Conservation (phyloP, 257 asterid species). For the Avicennia marina region DNA sequence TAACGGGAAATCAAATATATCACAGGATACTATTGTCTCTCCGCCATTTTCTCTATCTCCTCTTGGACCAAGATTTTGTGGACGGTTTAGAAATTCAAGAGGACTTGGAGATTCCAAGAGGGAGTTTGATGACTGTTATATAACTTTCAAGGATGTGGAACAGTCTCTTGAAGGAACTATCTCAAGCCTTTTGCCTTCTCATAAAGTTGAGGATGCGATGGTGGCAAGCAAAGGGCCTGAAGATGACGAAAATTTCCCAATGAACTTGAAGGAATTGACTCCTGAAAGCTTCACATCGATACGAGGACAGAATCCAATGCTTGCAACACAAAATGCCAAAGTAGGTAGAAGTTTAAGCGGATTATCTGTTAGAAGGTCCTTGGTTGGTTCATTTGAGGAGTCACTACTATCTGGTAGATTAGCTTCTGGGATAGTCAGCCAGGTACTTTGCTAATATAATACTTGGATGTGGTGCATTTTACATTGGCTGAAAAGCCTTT, state of each 20-base stretch:
- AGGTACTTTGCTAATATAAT: slow-evolving; percentile 36
- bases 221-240: slow-evolving; percentile 28
- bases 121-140: slow-evolving; percentile 40
- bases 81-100: slow-evolving; percentile 32
- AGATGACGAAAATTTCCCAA: slow-evolving; percentile 40
- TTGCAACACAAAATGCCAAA: slow-evolving; percentile 34
- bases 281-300: slow-evolving; percentile 36
- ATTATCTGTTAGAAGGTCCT: slow-evolving; percentile 59
- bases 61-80: slow-evolving; percentile 67
- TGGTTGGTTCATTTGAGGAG: slow-evolving; percentile 91
- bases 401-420: slow-evolving; percentile 80
- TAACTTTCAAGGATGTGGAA: slow-evolving; percentile 63
- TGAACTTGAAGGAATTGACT: slow-evolving; percentile 47
- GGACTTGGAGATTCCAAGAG: slow-evolving; percentile 24
- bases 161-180: slow-evolving; percentile 65
- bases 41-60: slow-evolving; percentile 67
- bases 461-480: neutral
- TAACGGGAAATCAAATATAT: slow-evolving; percentile 28
- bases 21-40: slow-evolving; percentile 29
- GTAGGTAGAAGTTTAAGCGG: slow-evolving; percentile 44
- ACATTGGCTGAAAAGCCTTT: slow-evolving; percentile 9
- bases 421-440: slow-evolving; percentile 47
- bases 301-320: slow-evolving; percentile 31
- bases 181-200: slow-evolving; percentile 33
- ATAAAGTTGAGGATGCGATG: slow-evolving; percentile 27